Conservation (phyloP, 2,329 filamentous ascomycete species). For the Graphilbum fragrans region DNA sequence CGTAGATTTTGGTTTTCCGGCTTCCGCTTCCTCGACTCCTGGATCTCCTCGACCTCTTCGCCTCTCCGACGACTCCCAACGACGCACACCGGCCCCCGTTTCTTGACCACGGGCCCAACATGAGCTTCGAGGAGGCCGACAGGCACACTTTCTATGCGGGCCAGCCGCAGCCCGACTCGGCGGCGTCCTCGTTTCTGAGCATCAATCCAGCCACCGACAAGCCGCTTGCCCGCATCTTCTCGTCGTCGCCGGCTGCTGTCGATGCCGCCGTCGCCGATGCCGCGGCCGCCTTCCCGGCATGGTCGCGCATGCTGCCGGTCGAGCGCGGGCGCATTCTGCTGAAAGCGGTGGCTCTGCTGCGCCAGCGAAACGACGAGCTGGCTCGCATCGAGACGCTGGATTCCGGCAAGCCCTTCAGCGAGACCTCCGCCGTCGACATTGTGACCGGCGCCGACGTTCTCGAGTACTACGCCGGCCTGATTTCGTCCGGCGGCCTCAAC, state of each 20-base stretch:
- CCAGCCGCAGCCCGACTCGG: neutral
- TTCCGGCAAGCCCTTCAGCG: constrained; percentile 75
- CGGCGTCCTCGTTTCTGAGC: neutral
- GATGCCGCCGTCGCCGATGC: constrained; percentile 65
- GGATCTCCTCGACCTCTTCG: too few species aligned
- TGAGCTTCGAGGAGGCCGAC: neutral
- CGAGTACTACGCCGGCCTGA: constrained; percentile 30
- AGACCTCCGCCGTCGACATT: constrained; percentile 75
- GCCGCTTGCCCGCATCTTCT: constrained; percentile 59
- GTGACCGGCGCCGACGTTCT: constrained; percentile 22
- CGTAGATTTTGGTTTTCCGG: too few species aligned
- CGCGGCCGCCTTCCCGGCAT: constrained; percentile 57
- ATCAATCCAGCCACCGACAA: constrained; percentile 61
- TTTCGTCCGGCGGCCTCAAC: constrained; percentile 11
- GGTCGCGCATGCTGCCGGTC: constrained; percentile 65
- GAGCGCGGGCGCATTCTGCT: constrained; percentile 68
- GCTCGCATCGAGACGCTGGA: constrained; percentile 72
- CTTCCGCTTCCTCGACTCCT: too few species aligned
- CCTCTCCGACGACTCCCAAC: too few species aligned
- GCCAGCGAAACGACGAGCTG: constrained; percentile 66
- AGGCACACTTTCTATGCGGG: neutral
- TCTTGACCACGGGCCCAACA: neutral
- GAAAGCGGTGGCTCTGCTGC: constrained; percentile 60
- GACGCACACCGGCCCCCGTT: neutral
- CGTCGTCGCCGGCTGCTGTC: constrained; percentile 48